Percentiles rank a stretch among this genome's conserved stretches.
Conservation (phyloP, 2,329 filamentous ascomycete genomes). For the Colletotrichum tofieldiae region DNA sequence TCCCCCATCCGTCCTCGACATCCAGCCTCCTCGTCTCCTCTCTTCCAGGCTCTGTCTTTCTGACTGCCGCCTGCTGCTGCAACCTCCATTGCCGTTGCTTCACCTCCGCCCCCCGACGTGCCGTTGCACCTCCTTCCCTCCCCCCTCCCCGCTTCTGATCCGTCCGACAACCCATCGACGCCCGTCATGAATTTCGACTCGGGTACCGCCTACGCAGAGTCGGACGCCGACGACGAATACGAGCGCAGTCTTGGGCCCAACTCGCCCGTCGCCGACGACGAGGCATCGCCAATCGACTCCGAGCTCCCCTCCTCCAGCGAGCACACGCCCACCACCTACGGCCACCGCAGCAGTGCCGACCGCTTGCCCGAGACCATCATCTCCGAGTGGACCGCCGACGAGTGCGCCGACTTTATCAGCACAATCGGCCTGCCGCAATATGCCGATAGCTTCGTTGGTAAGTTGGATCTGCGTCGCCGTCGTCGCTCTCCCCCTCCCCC, state of each 20-base stretch:
- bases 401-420: conserved; percentile 91
- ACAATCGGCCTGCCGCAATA: conserved; percentile 87
- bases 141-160: conserved; percentile 8
- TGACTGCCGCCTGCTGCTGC: conserved; percentile 14
- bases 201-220: conserved; percentile 82
- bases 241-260: conserved; percentile 80
- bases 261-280: conserved; percentile 79
- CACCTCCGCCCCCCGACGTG: conserved; percentile 8
- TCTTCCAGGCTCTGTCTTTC: conserved; percentile 14
- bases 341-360: conserved; percentile 76
- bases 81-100: conserved; percentile 14
- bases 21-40: conserved; percentile 17
- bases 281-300: conserved; percentile 79
- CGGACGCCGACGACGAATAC: conserved; percentile 87
- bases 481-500: not conserved
- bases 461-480: conserved; percentile 52
- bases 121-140: conserved; percentile 4
- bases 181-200: conserved; percentile 72
- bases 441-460: conserved; percentile 86
- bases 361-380: conserved; percentile 82
- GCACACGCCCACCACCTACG: conserved; percentile 86
- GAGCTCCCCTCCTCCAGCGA: conserved; percentile 79
- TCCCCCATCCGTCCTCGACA: conserved; percentile 34
- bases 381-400: conserved; percentile 85
- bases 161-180: conserved; percentile 15